These are phyloP conservation scores for Suillus plorans DNA, from an alignment of 768 basidiomycete species.

Conservation along the genomic window DNA sequence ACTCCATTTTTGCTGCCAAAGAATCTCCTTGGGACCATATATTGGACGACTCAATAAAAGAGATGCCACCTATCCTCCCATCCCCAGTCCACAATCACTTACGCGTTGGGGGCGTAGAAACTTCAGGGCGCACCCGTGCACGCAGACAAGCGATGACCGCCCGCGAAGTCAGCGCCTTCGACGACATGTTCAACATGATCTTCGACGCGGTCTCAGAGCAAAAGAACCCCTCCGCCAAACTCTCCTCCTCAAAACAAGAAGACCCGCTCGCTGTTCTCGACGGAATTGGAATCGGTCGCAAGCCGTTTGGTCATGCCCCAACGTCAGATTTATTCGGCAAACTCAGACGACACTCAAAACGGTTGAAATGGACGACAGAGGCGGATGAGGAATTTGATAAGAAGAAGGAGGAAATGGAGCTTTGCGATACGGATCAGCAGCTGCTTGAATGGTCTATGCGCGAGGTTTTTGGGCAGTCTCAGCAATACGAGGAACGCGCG, in stretches of 20 bases:
- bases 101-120: conserved; percentile 3
- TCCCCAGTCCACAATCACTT: conserved; percentile 16
- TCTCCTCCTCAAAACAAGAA: neutral
- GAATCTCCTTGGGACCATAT: conserved; percentile 54
- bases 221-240: conserved; percentile 18
- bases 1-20: conserved; percentile 35
- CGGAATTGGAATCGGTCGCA: conserved; percentile 18
- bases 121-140: conserved; percentile 7
- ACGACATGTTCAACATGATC: conserved; percentile 73
- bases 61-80: conserved; percentile 26
- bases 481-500: conserved; percentile 48
- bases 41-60: conserved; percentile 43
- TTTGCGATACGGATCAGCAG: conserved; percentile 65
- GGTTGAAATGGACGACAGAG: conserved; percentile 50
- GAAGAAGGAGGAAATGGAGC: conserved; percentile 72
- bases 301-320: conserved; percentile 15
- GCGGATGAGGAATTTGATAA: conserved; percentile 58
- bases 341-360: conserved; percentile 52
- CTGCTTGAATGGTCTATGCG: conserved; percentile 72
- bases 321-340: conserved; percentile 55
- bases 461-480: conserved; percentile 66
- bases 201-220: conserved; percentile 52
- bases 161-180: conserved; percentile 62
- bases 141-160: conserved; percentile 66
- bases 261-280: neutral